These are phyloP conservation scores for Ceriops decandra DNA, from an alignment of 345 rosid genomes.

Conservation along the genomic window DNA sequence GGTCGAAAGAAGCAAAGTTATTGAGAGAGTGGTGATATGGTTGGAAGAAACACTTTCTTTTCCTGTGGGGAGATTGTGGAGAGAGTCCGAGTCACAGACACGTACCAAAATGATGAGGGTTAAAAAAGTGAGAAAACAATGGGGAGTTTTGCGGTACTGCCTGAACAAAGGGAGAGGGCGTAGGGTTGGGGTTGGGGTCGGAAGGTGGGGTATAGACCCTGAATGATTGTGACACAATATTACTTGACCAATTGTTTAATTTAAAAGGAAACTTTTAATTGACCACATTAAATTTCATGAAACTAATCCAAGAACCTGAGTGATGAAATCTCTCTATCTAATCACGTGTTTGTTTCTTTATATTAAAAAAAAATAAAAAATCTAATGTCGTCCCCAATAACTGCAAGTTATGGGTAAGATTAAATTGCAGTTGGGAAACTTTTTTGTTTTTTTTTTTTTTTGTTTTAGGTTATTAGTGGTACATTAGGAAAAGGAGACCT, in stretches of 20 bases:
- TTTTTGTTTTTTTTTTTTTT: too few species aligned
- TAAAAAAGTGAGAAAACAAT: constrained; percentile 10
- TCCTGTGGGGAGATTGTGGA: constrained; percentile 8
- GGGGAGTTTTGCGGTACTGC: constrained; percentile 28
- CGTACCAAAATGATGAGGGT: constrained; percentile 8
- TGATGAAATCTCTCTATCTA: too few species aligned
- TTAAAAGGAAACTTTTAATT: not conserved
- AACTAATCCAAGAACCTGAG: too few species aligned
- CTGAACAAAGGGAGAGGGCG: constrained; percentile 17
- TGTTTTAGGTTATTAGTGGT: too few species aligned
- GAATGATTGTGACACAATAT: constrained; percentile 24
- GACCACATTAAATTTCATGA: not conserved
- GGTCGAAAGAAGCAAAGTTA: constrained; percentile 1
- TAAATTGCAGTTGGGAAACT: too few species aligned
- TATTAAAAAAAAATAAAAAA: too few species aligned
- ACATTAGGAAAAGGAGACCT: not conserved
- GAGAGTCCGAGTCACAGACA: constrained; percentile 40
- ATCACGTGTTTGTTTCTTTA: too few species aligned
- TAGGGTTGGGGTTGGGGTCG: constrained; percentile 5
- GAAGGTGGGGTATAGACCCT: not conserved
- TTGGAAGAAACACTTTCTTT: not conserved
- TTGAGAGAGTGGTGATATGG: not conserved
- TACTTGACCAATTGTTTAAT: not conserved
- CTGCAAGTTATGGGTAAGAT: too few species aligned
- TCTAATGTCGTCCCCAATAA: too few species aligned